These are phyloP conservation scores for Suillus discolor DNA, from an alignment of 768 basidiomycete species.

Conservation along the genomic window DNA sequence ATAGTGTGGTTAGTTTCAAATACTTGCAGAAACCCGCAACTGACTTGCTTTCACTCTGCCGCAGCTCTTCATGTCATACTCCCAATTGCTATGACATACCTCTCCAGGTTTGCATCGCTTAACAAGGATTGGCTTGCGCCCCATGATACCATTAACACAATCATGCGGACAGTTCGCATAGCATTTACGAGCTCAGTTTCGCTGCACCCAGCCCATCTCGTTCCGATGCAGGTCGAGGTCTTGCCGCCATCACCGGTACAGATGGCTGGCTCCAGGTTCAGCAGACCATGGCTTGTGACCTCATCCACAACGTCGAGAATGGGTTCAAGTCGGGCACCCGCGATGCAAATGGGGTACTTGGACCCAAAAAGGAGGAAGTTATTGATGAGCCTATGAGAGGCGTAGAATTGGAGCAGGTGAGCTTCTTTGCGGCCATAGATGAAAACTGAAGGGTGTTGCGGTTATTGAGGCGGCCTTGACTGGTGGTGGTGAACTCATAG, in stretches of 20 bases:
- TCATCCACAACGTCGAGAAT: conserved; percentile 26
- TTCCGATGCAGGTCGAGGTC: conserved; percentile 26
- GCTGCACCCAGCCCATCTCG: conserved; percentile 52
- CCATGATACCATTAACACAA: conserved; percentile 73
- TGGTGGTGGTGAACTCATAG: conserved; percentile 59
- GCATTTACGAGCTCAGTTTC: conserved; percentile 64
- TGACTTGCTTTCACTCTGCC: conserved; percentile 47
- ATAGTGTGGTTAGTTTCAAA: conserved; percentile 63
- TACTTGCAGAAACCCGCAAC: not conserved
- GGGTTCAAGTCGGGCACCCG: conserved; percentile 37
- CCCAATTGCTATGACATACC: conserved; percentile 48
- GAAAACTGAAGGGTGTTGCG: conserved; percentile 71
- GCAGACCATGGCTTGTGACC: conserved; percentile 28
- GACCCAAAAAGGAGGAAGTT: conserved; percentile 42
- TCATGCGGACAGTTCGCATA: conserved; percentile 57
- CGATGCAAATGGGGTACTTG: conserved; percentile 19
- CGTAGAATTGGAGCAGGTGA: conserved; percentile 57
- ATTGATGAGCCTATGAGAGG: conserved; percentile 54
- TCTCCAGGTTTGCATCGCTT: conserved; percentile 68
- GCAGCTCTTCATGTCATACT: conserved; percentile 68
- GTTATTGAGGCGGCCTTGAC: conserved; percentile 78
- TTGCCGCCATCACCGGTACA: conserved; percentile 62
- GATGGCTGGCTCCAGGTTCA: conserved; percentile 61
- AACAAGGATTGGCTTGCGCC: conserved; percentile 74
- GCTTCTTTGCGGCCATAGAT: conserved; percentile 53